These are phyloP conservation scores for Noccaea caerulescens DNA, from an alignment of 345 rosid species.

Conservation along the genomic window DNA sequence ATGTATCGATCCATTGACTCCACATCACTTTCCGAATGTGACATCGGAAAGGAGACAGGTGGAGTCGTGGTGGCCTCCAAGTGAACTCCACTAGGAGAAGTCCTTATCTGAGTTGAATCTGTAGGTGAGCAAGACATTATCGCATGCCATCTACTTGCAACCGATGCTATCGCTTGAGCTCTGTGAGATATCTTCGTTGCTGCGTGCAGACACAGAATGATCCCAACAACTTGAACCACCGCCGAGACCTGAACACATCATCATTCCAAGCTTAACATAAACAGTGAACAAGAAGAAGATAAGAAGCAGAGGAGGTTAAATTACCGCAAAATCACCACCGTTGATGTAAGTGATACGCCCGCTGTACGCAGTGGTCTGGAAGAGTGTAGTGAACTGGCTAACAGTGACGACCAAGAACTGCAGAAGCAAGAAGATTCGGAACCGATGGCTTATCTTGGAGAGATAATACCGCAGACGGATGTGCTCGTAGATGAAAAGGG, in stretches of 20 bases:
- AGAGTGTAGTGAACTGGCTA: constrained; percentile 73
- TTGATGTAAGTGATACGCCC: constrained; percentile 68
- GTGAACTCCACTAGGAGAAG: constrained; percentile 54
- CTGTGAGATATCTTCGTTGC: constrained; percentile 90
- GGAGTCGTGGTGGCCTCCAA: constrained; percentile 47
- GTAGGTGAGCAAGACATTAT: constrained; percentile 61
- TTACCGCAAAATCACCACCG: constrained; percentile 91
- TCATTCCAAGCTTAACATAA: constrained; percentile 4
- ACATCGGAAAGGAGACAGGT: constrained; percentile 42
- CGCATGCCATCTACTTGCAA: constrained; percentile 92
- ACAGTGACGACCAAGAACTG: constrained; percentile 76
- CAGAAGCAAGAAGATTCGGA: constrained; percentile 81
- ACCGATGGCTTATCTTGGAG: constrained; percentile 95
- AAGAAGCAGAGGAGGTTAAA: constrained; percentile 34
- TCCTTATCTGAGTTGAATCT: constrained; percentile 57
- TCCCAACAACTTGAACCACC: constrained; percentile 82
- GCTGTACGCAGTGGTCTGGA: constrained; percentile 72
- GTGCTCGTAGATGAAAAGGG: constrained; percentile 71
- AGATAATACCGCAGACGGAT: constrained; percentile 72
- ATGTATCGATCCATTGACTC: constrained; percentile 72
- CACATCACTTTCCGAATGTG: constrained; percentile 79
- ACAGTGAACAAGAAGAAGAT: constrained; percentile 6
- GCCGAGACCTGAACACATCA: constrained; percentile 65
- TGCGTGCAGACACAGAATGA: constrained; percentile 78
- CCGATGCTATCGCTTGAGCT: constrained; percentile 73